Percentiles rank a stretch among this genome's conserved stretches.
phyloP scores from a whole-genome alignment of 176 grass and related monocot genomes.

The Poa pratensis region DNA sequence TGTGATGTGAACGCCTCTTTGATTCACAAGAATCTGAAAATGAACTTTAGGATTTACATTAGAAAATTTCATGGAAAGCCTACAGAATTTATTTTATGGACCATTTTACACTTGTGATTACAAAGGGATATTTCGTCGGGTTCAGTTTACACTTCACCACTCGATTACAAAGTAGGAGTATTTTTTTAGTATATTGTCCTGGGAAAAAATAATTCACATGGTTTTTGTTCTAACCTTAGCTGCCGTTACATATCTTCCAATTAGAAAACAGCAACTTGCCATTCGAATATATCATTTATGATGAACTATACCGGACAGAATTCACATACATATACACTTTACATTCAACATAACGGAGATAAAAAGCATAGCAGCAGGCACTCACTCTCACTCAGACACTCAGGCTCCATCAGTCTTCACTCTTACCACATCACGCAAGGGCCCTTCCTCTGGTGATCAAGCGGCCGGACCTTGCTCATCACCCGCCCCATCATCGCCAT shows the following conservation, averaged over 20 bases:
- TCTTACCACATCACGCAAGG: constrained; percentile 61
- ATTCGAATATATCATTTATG: neutral
- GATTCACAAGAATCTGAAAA: neutral
- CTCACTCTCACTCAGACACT: neutral
- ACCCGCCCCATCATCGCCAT: constrained; percentile 90
- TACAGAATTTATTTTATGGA: neutral
- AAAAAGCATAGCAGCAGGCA: neutral
- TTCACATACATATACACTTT: neutral
- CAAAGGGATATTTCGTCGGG: neutral
- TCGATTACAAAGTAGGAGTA: neutral
- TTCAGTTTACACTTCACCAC: neutral
- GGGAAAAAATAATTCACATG: neutral
- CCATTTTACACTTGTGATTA: neutral
- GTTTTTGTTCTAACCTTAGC: neutral
- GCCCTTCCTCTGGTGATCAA: constrained; percentile 58
- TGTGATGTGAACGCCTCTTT: neutral
- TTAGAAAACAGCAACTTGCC: neutral
- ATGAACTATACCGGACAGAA: neutral
- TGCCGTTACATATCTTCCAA: neutral
- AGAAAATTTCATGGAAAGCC: neutral
- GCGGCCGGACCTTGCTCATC: constrained; percentile 67
- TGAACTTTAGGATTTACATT: neutral
- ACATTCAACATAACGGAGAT: neutral
- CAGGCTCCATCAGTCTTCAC: constrained; percentile 38
- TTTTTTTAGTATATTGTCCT: neutral